phyloP scores from a whole-genome alignment of 805 yeast species.

The Metschnikowia proteae region DNA sequence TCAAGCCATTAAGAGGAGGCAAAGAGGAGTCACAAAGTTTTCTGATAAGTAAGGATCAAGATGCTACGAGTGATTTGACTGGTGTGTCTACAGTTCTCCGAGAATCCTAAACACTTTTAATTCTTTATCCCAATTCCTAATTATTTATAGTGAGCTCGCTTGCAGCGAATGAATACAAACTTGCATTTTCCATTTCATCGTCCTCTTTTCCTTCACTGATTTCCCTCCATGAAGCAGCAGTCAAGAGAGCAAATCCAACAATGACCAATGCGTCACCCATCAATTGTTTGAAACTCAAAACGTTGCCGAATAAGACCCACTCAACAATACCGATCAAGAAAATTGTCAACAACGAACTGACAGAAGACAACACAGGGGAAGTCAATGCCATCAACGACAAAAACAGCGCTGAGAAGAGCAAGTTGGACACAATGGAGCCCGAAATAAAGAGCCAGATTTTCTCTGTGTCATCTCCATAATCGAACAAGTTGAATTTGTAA shows the following conservation, averaged over 20 bases:
- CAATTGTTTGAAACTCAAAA: conserved; percentile 52
- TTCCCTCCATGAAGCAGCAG: conserved; percentile 63
- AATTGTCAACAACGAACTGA: conserved; percentile 64
- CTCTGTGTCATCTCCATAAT: conserved; percentile 34
- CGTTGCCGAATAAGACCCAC: conserved; percentile 61
- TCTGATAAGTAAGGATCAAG: neutral
- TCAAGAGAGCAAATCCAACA: conserved; percentile 63
- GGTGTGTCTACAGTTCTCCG: no score
- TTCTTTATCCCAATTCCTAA: conserved; percentile 3
- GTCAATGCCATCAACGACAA: conserved; percentile 78
- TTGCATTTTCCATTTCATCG: conserved; percentile 41
- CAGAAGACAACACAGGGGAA: conserved; percentile 76
- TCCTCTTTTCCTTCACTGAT: conserved; percentile 48
- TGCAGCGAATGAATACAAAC: conserved; percentile 41
- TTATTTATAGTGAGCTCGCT: conserved; percentile 21
- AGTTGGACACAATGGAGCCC: conserved; percentile 58
- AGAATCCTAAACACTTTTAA: neutral
- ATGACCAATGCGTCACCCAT: conserved; percentile 68
- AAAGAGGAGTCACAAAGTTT: neutral
- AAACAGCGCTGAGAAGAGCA: conserved; percentile 67
- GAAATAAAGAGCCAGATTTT: conserved; percentile 45
- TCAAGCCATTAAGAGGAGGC: conserved; percentile 62
- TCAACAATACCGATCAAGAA: conserved; percentile 76
- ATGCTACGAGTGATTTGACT: neutral
- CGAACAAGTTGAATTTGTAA: conserved; percentile 55